Percentiles rank a stretch among this genome's conserved stretches.
phyloP scores from a whole-genome alignment of 2,329 filamentous ascomycete genomes.

The Penicillium expansum region DNA sequence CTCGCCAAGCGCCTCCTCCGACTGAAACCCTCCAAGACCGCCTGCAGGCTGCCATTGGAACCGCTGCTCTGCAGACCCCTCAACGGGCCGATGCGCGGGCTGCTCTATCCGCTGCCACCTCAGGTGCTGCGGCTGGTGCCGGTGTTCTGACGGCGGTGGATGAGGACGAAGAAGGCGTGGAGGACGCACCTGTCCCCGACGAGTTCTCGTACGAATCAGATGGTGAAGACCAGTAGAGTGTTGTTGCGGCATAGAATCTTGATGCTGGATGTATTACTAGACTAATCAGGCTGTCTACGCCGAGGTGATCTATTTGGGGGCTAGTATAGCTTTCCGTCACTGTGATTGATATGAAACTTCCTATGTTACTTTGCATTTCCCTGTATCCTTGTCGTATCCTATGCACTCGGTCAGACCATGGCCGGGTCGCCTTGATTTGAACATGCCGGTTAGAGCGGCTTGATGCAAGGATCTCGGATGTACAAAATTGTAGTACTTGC shows the following conservation, averaged over 20 bases:
- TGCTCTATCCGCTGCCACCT: constrained; percentile 23
- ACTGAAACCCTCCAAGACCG: constrained; percentile 45
- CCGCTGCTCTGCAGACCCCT: constrained; percentile 33
- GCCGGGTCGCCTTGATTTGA: not conserved
- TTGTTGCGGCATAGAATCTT: constrained; percentile 14
- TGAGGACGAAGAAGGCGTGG: constrained; percentile 57
- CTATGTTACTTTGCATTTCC: constrained; percentile 6
- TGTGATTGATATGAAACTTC: constrained; percentile 24
- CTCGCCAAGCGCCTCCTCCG: constrained; percentile 43
- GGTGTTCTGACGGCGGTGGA: constrained; percentile 83
- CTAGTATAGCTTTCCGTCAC: constrained; percentile 11
- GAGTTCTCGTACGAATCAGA: constrained; percentile 50
- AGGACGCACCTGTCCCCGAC: constrained; percentile 48
- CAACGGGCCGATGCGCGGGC: constrained; percentile 29
- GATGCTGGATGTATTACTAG: constrained; percentile 39
- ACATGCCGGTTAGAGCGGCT: not conserved
- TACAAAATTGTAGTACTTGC: too few relatives aligned
- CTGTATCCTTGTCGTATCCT: not conserved
- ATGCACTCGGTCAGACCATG: not conserved
- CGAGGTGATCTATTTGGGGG: constrained; percentile 25
- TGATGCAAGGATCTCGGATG: not conserved
- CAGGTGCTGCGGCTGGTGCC: constrained; percentile 66
- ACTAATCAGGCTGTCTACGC: constrained; percentile 30
- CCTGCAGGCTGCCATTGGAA: constrained; percentile 41
- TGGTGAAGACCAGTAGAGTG: constrained; percentile 32